Conservation (phyloP, 257 asterid species). For the Leptodermis oblonga region DNA sequence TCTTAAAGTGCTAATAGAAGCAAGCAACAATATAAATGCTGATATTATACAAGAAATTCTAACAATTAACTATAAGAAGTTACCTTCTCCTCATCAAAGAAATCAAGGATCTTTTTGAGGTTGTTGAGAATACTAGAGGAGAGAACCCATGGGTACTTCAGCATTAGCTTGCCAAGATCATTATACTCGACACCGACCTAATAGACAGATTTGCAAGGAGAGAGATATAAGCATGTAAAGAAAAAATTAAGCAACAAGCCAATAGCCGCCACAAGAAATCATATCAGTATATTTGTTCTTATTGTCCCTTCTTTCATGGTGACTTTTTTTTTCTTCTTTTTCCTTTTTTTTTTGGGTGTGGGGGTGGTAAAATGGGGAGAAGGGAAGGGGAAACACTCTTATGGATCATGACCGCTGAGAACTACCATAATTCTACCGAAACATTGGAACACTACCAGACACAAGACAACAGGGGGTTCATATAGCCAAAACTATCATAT, state of each 20-base stretch:
- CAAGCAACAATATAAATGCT: conserved; percentile 1
- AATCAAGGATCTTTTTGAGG: conserved; percentile 47
- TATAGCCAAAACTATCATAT: neutral
- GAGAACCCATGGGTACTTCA: conserved; percentile 94
- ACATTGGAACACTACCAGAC: neutral
- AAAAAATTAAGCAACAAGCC: neutral
- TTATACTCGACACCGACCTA: conserved; percentile 48
- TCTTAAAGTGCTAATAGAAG: neutral
- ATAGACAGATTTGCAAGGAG: conserved; percentile 20
- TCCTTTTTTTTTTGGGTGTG: too few relatives aligned
- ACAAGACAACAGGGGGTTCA: neutral
- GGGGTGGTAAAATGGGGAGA: too few relatives aligned
- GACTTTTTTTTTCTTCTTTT: too few relatives aligned
- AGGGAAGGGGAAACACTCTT: neutral
- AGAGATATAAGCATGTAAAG: neutral
- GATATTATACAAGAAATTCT: neutral
- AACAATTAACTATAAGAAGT: neutral
- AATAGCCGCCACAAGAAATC: neutral
- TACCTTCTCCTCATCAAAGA: conserved; percentile 78
- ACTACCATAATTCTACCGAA: neutral
- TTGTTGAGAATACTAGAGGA: conserved; percentile 62
- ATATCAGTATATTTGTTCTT: neutral
- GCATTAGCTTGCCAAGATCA: conserved; percentile 61
- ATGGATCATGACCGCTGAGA: neutral
- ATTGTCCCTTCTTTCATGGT: neutral